Base-by-base conservation (phyloP, 768 basidiomycete species). In the Sporobolomyces phaffii region DNA sequence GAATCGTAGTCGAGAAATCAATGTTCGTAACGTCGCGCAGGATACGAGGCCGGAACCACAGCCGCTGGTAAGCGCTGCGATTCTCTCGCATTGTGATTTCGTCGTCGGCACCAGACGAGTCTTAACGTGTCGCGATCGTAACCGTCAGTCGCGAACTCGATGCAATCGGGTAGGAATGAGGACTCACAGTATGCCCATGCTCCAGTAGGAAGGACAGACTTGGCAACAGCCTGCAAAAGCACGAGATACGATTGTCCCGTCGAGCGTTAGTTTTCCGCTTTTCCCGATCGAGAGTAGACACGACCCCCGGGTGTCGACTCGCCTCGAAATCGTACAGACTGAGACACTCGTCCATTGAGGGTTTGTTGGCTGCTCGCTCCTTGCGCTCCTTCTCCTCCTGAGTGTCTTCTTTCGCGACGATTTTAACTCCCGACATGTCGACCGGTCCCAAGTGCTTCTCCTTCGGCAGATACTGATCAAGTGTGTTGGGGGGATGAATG, bases 11-110 rank as follows among this genome's bases (percentile, higher is more conserved):
- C 4, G 73, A 73, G 52, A 73, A 92, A 76, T 94, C 88, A n/a
- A 96, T 88, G 3, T 81, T 81, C 8, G 86, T 85, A 24, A 96
- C 91, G 72, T 97, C 85, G 20, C 90, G 84, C 34, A 97, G 81
- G 38, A 97, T 84, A 28, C 91, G 85, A 20, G 92, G 85, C 60
- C 85, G 82, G 78, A 94, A 93, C 81, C 91, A 94, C 77, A 91
- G 87, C 34, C 93, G 83, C 72, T 97, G 93, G 75, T 87, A 98
- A 3, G 92, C 93, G 57, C 86, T 82, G 68, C 90, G 90, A 73
- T 69, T 72, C 44, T 73, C 67, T 36, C 66, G 50, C 65, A 70
- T 72, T 22, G 65, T 71, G 51, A 76, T 59, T 48, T 64, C 65
- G 52, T 71, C 69, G 29, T 67, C 92, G 1, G 90, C 81, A 14